phyloP scores from a whole-genome alignment of 2,329 filamentous ascomycete species.

The Stagonosporopsis tanaceti region DNA sequence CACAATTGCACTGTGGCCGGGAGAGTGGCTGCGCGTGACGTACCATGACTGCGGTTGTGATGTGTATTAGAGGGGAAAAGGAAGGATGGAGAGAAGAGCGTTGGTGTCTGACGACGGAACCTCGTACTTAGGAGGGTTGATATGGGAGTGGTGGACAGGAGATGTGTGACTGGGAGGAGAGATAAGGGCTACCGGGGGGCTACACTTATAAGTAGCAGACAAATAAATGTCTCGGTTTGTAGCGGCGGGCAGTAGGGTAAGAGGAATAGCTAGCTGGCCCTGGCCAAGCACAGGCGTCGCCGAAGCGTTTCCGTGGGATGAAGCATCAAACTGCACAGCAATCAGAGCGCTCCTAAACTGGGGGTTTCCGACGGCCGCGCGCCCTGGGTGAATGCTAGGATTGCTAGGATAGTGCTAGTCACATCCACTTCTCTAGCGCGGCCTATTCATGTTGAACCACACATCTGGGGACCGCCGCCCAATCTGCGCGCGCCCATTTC shows the following conservation, averaged over 20 bases:
- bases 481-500: slow-evolving; percentile 20
- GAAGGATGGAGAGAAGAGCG: slow-evolving; percentile 9
- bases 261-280: slow-evolving; percentile 33
- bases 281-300: slow-evolving; percentile 46
- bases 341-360: slow-evolving; percentile 28
- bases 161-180: slow-evolving; percentile 31
- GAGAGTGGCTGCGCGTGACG: slow-evolving; percentile 13
- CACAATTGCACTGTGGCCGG: too few relatives aligned
- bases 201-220: slow-evolving; percentile 42
- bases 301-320: slow-evolving; percentile 51
- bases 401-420: slow-evolving; percentile 18
- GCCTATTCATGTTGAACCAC: slow-evolving; percentile 33
- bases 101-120: slow-evolving; percentile 19
- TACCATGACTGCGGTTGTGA: slow-evolving; percentile 46
- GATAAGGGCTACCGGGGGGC: slow-evolving; percentile 38
- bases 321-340: slow-evolving; percentile 41
- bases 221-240: slow-evolving; percentile 40
- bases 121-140: slow-evolving; percentile 28
- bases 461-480: slow-evolving; percentile 24
- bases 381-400: slow-evolving; percentile 22
- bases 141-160: slow-evolving; percentile 24
- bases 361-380: slow-evolving; percentile 27
- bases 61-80: slow-evolving; percentile 19
- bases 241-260: slow-evolving; percentile 38
- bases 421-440: slow-evolving; percentile 31